Evolutionary conservation across 129 eudicot species (phyloP), one percentile per base, ranked within the genome.

Genomic region (Saposhnikovia divaricata): DNA sequence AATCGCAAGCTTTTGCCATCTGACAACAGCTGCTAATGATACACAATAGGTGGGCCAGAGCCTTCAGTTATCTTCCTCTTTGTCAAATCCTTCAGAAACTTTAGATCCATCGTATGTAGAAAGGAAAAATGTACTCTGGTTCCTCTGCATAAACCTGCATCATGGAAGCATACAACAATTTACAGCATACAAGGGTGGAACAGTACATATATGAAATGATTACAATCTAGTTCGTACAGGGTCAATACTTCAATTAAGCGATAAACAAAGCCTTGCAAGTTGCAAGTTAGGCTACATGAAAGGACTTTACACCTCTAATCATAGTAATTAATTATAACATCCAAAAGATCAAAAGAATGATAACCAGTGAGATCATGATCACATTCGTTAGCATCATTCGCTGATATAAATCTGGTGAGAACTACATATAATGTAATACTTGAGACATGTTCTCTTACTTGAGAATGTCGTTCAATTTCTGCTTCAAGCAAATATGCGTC

Each of bases 91-190:
- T 77, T 87, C 96, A 10, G 87, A 81, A 77, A 63, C 91, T 80
- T 88, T 88, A 38, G 86, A 81, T 80, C 89, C 87, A 81, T 86
- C 93, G 82, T 89, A 95, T 16, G 85, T 72, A 16, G 93, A 79
- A 78, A 89, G 87, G 82, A 92, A 91, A 86, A 92, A 92, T 37
- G 88, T 81, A 31, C 86, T 75, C 83, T 95, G 96, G 78, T 95
- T 89, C 89, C 82, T 92, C 83, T 95, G 97, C 89, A 95, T 44
- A 87, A 90, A 95, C 90, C 98, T 95, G 78, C 61, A 75, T 46
- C 18, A 51, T 10, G 3, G 21, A 82, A 74, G 23, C 38, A 73
- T 42, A 6, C 23, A 73, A 73, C 28, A 73, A 18, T 43, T 10
- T 31, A 42, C 50, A 72, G 76, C 76, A 72, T 50, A 72, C 28